Evolutionary conservation across 2,329 filamentous ascomycete genomes (phyloP), one percentile per base, ranked within the genome.

Genomic region (Aspergillus terreus): DNA sequence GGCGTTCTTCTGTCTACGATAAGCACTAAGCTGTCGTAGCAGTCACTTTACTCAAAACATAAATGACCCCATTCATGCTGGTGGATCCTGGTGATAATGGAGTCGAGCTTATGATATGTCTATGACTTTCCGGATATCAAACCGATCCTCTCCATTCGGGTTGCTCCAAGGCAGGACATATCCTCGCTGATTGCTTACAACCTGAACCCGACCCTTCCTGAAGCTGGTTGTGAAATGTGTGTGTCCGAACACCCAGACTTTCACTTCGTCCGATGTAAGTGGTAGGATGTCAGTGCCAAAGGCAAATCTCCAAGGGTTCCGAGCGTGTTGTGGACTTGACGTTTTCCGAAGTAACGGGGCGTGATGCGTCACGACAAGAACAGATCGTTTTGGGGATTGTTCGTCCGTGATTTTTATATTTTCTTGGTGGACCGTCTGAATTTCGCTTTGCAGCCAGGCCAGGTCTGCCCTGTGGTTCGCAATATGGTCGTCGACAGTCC

Each of bases 351-450:
- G 56, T n/a, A 70, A 77, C 1, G 82, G 82, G 2, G 81, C 80
- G 58, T 85, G 82, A 48, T 84, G 80, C 0, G 81, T 84, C 0
- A 78, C 73, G 0, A 85, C 73, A 0, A 85, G 52, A 5, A 83
- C 57, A 30, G 54, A 51, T 10, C 17, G 17, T 14, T 17, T 44
- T 17, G 11, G 23, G 9, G 17, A 12, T 44, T n/a, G 12, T 21
- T 2, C 46, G 23, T 23, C 23, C 23, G 23, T 6, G 23, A 4
- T 6, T 21, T 36, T n/a, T n/a, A n/a, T 6, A 10, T 58, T 52
- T 15, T 50, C 52, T 2, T 27, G 41, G 1, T 67, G 52, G 11
- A 64, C 60, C 4, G 42, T 43, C 4, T 55, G 12, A 11, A 76
- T 66, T 54, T 77, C 70, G 12, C 53, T 58, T 21, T 62, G 67